Percentiles rank a stretch among this genome's conserved stretches.
Evolutionary conservation across 345 rosid genomes (phyloP).

Genomic region (Geranium brycei): DNA sequence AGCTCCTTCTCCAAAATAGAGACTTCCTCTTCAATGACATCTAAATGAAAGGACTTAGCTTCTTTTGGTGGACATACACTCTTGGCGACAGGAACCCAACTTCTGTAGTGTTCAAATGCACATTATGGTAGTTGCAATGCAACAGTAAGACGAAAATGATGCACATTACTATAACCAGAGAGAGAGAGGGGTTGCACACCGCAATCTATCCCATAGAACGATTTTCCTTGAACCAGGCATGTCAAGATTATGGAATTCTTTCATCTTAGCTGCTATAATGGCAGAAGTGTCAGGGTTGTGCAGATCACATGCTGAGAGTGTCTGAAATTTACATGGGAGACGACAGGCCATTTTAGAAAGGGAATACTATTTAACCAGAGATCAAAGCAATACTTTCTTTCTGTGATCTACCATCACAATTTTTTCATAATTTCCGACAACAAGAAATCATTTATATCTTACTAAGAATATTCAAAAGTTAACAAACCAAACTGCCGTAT

Average conservation of each 20-base stretch:
- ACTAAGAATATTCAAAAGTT: too few species aligned
- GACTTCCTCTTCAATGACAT: conserved; percentile 50
- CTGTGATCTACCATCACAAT: not conserved
- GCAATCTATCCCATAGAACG: conserved; percentile 54
- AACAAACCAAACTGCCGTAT: too few species aligned
- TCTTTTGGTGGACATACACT: conserved; percentile 47
- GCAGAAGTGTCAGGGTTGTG: conserved; percentile 46
- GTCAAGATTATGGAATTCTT: conserved; percentile 63
- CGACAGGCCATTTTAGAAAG: not conserved
- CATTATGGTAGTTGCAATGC: too few species aligned
- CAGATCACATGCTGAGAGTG: conserved; percentile 60
- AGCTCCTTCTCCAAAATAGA: conserved; percentile 42
- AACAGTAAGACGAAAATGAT: not conserved
- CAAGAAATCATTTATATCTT: too few species aligned
- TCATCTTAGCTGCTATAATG: conserved; percentile 56
- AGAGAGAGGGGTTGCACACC: conserved; percentile 21
- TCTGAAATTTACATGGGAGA: conserved; percentile 29
- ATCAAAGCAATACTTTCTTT: not conserved
- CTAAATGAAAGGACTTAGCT: conserved; percentile 48
- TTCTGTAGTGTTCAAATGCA: conserved; percentile 23
- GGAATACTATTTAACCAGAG: not conserved
- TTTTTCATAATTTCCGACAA: not conserved
- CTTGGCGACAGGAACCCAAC: conserved; percentile 59
- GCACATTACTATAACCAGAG: not conserved
- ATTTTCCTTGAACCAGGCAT: conserved; percentile 45